Evolutionary conservation across 1,139 yeast genomes (phyloP), one percentile per base, ranked within the genome.

Genomic region (Magnusiomyces ingens): DNA sequence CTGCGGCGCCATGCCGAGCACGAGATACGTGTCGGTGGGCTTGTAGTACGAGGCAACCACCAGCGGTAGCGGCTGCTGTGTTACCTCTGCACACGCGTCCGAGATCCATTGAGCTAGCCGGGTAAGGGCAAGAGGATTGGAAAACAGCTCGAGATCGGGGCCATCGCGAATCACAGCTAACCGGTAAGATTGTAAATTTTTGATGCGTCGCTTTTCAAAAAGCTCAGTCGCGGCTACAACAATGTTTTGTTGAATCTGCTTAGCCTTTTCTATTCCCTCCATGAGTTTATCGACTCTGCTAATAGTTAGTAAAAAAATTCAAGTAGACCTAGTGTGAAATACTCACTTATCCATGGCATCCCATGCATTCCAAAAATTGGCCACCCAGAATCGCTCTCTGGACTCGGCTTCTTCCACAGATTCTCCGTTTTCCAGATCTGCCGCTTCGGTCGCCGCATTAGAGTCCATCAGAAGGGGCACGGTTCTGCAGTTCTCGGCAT

Each of bases 321-420:
- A 26, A 26, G 13, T 6, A 8, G 8, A 26, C 32, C 8, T 26
- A 8, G 32, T 26, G 32, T 26, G n/a, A 26, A 26, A 26, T 26
- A 44, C 47, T 44, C 32, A 44, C 47, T 75, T 75, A 66, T 82
- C 83, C 50, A 91, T 73, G 0, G 98, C 89, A 70, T 93, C 99
- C 94, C 96, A 94, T 13, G 96, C 87, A 36, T 82, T 77, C 98
- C 99, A 93, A 67, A 94, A 94, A 65, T 91, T 90, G 52, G 80
- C 78, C 2, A 91, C 82, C 95, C 96, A 93, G 49, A 79, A 77
- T 60, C 82, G 79, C 60, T 85, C 91, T 63, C 82, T 74, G 52
- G 72, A 72, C 15, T 71, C 62, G 5, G 57, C 62, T 8, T 58
- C 62, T 3, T 61, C 64, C 3, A 58, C 51, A 19, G 50, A 58